Base-by-base conservation (phyloP, 352 stramenopile species). In the Stephanocyclus meneghinianus region DNA sequence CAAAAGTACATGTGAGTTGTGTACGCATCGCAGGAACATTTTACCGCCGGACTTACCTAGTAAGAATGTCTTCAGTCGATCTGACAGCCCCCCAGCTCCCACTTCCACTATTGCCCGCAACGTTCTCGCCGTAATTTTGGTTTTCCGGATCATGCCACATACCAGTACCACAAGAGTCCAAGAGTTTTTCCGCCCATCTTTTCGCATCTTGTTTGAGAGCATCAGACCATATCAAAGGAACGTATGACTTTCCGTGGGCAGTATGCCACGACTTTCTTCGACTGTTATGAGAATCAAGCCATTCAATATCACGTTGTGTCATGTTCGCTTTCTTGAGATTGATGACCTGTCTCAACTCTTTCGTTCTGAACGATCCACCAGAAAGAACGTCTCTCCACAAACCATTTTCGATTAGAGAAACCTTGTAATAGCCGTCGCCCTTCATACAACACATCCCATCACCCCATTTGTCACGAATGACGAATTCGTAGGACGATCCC, bases 141-240 rank as follows among this genome's bases (percentile, higher is more conserved):
- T 57, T 70, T 35, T 76, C 51, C 21, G 65, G 65, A 57, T 81
- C 74, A 62, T 81, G 74, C 15, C 57, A 81, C 65, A 81, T 72
- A 6, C 66, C 74, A 51, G 59, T 63, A 9, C 74, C 74, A 57
- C 74, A 81, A 48, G 57, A 72, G 4, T 72, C 56, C 40, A 81
- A 62, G 1, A 81, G 53, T 29, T 67, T 57, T 37, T 72, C 60
- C 0, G 74, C 74, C 74, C 74, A 81, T 18, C 67, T 32, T 53
- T 71, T 72, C 3, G 74, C 53, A 51, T 75, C 65, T 15, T 37
- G 32, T 53, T 75, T 72, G 18, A 81, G 74, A 45, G 55, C 26
- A 30, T 76, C 51, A 13, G 60, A 67, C 74, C 74, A 81, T 51
- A 37, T 32, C 51, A 60, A 51, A 15, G 57, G 67, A 51, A 70